Conservation (phyloP, 2,329 filamentous ascomycete species). For the Didymella keratinophila region DNA sequence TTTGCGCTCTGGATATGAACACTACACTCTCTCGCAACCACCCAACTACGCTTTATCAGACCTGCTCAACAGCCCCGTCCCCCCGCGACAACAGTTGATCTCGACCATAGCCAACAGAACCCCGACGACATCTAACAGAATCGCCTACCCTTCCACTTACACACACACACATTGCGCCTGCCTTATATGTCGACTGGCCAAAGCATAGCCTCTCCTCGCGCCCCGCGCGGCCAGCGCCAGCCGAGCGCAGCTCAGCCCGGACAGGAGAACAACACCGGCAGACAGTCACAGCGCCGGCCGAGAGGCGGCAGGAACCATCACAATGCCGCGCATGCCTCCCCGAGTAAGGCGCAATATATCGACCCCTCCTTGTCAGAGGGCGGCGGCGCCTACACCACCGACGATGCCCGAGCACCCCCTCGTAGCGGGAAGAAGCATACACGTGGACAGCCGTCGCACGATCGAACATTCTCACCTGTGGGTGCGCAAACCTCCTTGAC, state of each 20-base stretch:
- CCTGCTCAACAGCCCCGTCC: constrained; percentile 32
- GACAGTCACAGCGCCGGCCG: constrained; percentile 41
- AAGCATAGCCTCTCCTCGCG: constrained; percentile 44
- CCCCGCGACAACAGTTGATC: constrained; percentile 30
- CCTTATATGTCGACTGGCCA: constrained; percentile 47
- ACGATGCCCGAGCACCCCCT: constrained; percentile 37
- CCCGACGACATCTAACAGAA: constrained; percentile 41
- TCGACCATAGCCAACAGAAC: constrained; percentile 29
- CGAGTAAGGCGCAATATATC: constrained; percentile 21
- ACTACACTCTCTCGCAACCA: constrained; percentile 36
- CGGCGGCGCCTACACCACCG: constrained; percentile 37
- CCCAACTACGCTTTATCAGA: constrained; percentile 32
- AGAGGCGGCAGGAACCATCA: constrained; percentile 44
- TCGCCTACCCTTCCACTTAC: constrained; percentile 7
- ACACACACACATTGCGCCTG: constrained; percentile 5
- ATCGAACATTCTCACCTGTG: constrained; percentile 37
- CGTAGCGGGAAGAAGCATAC: constrained; percentile 44
- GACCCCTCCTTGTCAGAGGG: constrained; percentile 35
- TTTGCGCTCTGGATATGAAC: constrained; percentile 46
- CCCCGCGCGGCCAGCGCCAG: constrained; percentile 41
- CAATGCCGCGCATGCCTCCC: constrained; percentile 25
- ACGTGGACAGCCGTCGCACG: constrained; percentile 39
- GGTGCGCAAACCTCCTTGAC: constrained; percentile 34
- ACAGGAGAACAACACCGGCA: constrained; percentile 35
- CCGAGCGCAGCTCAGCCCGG: constrained; percentile 42